phyloP scores from a whole-genome alignment of 257 asterid species.

The Nicotiana attenuata region DNA sequence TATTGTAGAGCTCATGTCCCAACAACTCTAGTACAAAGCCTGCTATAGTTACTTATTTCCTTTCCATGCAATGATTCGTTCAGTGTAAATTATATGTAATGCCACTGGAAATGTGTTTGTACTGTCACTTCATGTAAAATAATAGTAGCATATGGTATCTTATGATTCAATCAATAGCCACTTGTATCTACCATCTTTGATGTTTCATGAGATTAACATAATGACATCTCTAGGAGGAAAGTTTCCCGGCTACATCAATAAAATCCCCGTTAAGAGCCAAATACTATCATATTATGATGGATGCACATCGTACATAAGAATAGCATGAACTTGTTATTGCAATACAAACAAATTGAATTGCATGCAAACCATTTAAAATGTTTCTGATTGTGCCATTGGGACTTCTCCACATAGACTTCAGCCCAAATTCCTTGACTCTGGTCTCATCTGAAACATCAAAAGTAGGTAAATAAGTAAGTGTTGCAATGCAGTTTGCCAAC shows the following conservation, averaged over 20 bases:
- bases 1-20: not conserved
- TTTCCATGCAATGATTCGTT: not conserved
- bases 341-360: not conserved
- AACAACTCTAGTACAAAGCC: not conserved
- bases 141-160: not conserved
- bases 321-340: not conserved
- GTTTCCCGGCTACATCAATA: not conserved
- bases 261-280: not conserved
- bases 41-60: not conserved
- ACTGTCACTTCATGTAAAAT: not conserved
- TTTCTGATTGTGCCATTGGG: conserved; percentile 97
- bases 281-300: not conserved
- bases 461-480: not conserved
- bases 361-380: conserved; percentile 60
- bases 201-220: not conserved
- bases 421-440: conserved; percentile 82
- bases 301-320: not conserved
- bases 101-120: not conserved
- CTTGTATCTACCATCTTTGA: not conserved
- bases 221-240: not conserved
- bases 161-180: not conserved
- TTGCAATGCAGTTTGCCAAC: not conserved
- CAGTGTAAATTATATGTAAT: not conserved
- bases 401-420: conserved; percentile 87
- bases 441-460: conserved; percentile 57